Conservation (phyloP, 352 stramenopile genomes). For the Phytophthora fragariaefolia region DNA sequence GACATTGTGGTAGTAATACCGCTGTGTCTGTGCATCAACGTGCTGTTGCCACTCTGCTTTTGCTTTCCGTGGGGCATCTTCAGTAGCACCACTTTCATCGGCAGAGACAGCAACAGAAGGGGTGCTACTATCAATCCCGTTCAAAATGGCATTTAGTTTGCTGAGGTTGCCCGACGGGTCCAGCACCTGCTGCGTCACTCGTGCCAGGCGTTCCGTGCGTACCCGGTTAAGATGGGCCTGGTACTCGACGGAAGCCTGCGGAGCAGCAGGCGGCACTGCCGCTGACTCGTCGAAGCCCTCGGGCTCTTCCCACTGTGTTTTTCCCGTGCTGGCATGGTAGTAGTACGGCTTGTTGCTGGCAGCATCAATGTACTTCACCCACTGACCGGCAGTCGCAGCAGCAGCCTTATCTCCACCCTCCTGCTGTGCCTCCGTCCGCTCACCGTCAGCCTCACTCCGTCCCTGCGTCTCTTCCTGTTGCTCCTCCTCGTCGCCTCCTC, state of each 20-base stretch:
- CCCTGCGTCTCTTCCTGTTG: conserved; percentile 5
- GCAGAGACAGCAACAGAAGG: not conserved
- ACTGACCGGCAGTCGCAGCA: conserved; percentile 32
- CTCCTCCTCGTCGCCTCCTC: conserved; percentile 4
- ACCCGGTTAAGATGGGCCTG: conserved; percentile 68
- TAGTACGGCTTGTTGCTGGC: conserved; percentile 79
- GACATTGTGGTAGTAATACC: conserved; percentile 89
- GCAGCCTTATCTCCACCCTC: not conserved
- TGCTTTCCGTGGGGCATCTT: conserved; percentile 4
- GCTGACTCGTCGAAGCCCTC: conserved; percentile 50
- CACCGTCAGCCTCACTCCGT: not conserved
- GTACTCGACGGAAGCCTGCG: conserved; percentile 57
- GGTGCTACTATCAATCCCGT: conserved; percentile 49
- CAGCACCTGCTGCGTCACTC: conserved; percentile 66
- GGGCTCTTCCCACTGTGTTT: conserved; percentile 78
- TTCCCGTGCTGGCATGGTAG: conserved; percentile 62
- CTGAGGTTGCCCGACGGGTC: conserved; percentile 74
- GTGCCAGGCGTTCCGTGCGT: conserved; percentile 55
- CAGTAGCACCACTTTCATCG: conserved; percentile 8
- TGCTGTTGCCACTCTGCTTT: conserved; percentile 86
- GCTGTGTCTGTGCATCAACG: conserved; percentile 78
- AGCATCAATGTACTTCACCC: conserved; percentile 79
- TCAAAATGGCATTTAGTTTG: conserved; percentile 79
- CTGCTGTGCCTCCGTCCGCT: conserved; percentile 1
- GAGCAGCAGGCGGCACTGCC: conserved; percentile 13